These are phyloP conservation scores for Fraxinus sp. DNA, from an alignment of 305 asterid genomes.

Conservation along the genomic window DNA sequence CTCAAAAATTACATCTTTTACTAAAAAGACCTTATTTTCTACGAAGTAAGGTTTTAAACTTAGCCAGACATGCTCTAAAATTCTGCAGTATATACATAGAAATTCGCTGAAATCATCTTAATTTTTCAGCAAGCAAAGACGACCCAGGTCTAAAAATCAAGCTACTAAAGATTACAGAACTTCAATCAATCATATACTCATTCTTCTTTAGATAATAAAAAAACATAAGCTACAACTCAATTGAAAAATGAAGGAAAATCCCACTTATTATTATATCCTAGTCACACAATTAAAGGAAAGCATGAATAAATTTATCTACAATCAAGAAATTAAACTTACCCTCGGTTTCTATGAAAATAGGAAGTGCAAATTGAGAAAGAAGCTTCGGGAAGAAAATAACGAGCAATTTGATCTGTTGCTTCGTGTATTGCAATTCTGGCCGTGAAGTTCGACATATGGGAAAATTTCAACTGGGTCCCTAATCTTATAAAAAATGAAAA, in stretches of 20 bases:
- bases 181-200: not conserved
- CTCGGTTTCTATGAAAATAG: not conserved
- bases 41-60: not conserved
- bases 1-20: not conserved
- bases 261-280: not conserved
- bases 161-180: not conserved
- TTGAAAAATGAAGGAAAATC: not conserved
- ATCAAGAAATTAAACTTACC: constrained; percentile 12
- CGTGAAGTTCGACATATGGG: too few relatives aligned
- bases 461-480: not conserved
- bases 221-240: not conserved
- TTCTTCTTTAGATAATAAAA: not conserved
- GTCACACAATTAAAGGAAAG: not conserved
- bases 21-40: not conserved
- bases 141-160: not conserved
- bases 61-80: not conserved
- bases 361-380: constrained; percentile 21
- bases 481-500: not conserved
- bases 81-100: not conserved
- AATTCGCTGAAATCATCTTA: not conserved
- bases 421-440: not conserved
- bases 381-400: constrained; percentile 26
- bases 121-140: not conserved
- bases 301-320: not conserved
- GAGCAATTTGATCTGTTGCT: not conserved